These are phyloP conservation scores for Geotrichum australiense DNA, from an alignment of 1,139 yeast genomes.

Conservation along the genomic window DNA sequence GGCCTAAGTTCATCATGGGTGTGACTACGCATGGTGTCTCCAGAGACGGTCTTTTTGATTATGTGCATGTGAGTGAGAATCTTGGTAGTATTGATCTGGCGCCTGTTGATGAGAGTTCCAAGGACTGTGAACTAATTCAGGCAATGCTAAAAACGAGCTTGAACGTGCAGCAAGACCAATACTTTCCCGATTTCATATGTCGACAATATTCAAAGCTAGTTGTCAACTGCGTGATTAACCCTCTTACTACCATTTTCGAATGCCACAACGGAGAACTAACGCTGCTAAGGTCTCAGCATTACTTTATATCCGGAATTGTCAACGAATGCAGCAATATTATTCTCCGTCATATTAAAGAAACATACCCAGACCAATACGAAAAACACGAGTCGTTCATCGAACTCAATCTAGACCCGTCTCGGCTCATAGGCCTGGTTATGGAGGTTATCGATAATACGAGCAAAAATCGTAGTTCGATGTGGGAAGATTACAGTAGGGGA, in stretches of 20 bases:
- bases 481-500: constrained; percentile 62
- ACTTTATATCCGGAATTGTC: constrained; percentile 24
- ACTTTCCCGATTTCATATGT: constrained; percentile 46
- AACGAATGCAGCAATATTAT: constrained; percentile 29
- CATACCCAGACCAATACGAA: constrained; percentile 18
- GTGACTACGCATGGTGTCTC: constrained; percentile 80
- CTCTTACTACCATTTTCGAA: constrained; percentile 60
- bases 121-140: too few relatives aligned
- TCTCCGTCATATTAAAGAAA: constrained; percentile 29
- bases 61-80: too few relatives aligned
- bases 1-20: constrained; percentile 65
- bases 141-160: constrained; percentile 26
- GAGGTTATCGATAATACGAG: constrained; percentile 44
- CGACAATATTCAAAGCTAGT: constrained; percentile 71
- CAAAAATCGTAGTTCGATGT: constrained; percentile 76
- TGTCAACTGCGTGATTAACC: constrained; percentile 68
- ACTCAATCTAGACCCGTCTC: constrained; percentile 18
- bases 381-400: constrained; percentile 10
- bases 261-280: constrained; percentile 67
- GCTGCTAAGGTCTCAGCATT: constrained; percentile 19
- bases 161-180: constrained; percentile 42
- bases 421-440: constrained; percentile 44
- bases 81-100: too few relatives aligned
- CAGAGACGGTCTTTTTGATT: too few relatives aligned
- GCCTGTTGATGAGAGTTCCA: too few relatives aligned